Evolutionary conservation across 2,329 filamentous ascomycete species (phyloP).

Genomic region (Arachnomyces sp.): DNA sequence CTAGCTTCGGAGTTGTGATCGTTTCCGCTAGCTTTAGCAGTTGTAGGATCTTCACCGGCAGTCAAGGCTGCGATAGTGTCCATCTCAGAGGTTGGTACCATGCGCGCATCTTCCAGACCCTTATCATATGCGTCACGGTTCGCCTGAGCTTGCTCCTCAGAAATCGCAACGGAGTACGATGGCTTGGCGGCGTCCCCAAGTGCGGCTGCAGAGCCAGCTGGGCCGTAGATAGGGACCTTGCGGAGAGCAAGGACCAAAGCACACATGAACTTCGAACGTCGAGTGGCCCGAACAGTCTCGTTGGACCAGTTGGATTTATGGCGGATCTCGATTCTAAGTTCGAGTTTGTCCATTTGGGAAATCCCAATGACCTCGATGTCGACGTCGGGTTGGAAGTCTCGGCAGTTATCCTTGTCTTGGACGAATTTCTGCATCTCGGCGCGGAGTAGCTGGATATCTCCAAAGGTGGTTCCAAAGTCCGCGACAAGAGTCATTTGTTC

Average conservation of each 20-base stretch:
- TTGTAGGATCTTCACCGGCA: slow-evolving; percentile 4
- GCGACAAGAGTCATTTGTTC: slow-evolving; percentile 74
- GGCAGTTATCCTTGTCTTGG: slow-evolving; percentile 68
- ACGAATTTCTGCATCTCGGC: slow-evolving; percentile 81
- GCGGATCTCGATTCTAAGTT: slow-evolving; percentile 72
- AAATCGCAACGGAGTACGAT: slow-evolving; percentile 68
- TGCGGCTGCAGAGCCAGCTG: slow-evolving; percentile 61
- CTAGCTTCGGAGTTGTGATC: slow-evolving; percentile 27
- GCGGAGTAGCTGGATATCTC: slow-evolving; percentile 79
- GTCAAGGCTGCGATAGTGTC: slow-evolving; percentile 8
- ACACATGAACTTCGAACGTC: slow-evolving; percentile 94
- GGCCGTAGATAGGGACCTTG: slow-evolving; percentile 75
- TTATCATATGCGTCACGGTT: slow-evolving; percentile 53
- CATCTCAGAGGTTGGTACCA: slow-evolving; percentile 46
- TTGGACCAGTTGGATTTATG: slow-evolving; percentile 94
- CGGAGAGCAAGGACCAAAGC: slow-evolving; percentile 77
- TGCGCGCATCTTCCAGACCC: slow-evolving; percentile 55
- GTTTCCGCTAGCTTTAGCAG: slow-evolving; percentile 21
- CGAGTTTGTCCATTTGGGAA: slow-evolving; percentile 78
- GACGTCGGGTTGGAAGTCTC: slow-evolving; percentile 84
- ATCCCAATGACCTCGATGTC: slow-evolving; percentile 69
- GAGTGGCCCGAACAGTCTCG: slow-evolving; percentile 67
- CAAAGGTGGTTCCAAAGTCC: slow-evolving; percentile 77
- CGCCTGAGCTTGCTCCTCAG: slow-evolving; percentile 56
- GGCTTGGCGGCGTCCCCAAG: slow-evolving; percentile 62